Evolutionary conservation across 805 yeast genomes (phyloP), one percentile per base, ranked within the genome.

Genomic region (Pichia membranifaciens): DNA sequence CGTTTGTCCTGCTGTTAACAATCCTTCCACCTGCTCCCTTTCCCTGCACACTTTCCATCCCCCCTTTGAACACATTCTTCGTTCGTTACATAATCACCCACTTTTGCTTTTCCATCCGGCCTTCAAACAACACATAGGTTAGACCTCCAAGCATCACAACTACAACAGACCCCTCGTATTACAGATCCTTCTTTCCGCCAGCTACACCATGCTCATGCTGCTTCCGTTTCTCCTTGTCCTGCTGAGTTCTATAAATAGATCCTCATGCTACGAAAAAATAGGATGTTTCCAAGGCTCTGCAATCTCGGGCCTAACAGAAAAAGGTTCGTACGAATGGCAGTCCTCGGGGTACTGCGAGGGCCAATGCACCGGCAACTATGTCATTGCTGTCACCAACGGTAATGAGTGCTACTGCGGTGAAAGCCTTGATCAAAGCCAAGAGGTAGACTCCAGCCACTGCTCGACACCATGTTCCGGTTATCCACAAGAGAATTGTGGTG

Each of bases 341-440:
- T 75, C 89, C 8, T 73, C 79, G 18, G 71, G 78, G 10, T 72
- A 79, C 60, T 84, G 93, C 64, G 69, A 75, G 55, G 57, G 58
- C 3, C 64, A 66, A 50, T 88, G 96, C 65, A 5, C 16, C 2
- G 55, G 59, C 3, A 59, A 58, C 5, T 61, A 54, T 48, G 77
- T 76, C 4, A 66, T 67, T 53, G 78, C 78, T 17, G 56, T 77
- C 32, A 58, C 72, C 4, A 62, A 71, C 48, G 86, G 87, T 5
- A 55, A 69, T 21, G 58, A 66, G 18, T 87, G 95, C 62, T 84
- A 73, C 59, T 87, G 95, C 62, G 90, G 89, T 21, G 66, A 73
- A 57, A 53, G 66, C 0, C 47, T 67, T 13, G 71, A 79, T 5
- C 46, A 63, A 7, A 55, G 54, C 5, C 53, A 51, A 20, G 31